Base-by-base conservation (phyloP, 1,284 basidiomycete species). In the Ceratobasidium papillatum region DNA sequence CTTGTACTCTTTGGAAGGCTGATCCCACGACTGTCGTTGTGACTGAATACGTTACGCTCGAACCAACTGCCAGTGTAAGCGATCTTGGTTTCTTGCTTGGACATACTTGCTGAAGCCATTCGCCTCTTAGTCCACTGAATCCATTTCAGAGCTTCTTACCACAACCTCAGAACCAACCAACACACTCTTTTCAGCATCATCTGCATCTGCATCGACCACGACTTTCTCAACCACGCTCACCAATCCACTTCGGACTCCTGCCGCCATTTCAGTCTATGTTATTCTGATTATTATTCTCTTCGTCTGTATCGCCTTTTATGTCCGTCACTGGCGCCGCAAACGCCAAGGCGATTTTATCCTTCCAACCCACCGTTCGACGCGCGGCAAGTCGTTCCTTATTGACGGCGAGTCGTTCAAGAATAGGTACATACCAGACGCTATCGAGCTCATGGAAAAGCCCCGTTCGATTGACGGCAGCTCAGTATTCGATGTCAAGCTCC, bases 291-390 rank as follows among this genome's bases (percentile, higher is more conserved):
- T 59, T 45, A 45, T 71, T 30, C 32, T 71, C 32, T 27, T 59
- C 36, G 30, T 71, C 11, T 25, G 36, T 45, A 25, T 45, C 8
- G 38, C 45, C n/a, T 49, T 71, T 14, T 45, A 41, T 14, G 27
- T 71, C 54, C 68, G 54, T n/a, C 34, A 59, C 17, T 71, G 68
- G 68, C 68, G 68, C 22, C 68, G 68, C 34, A 71, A 59, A 32
- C 68, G 41, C 17, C 52, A 71, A 34, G 63, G 68, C 25, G 68
- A 71, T 27, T 59, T 45, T 25, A 71, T 58, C 34, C 7, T 47
- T n/a, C 51, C 65, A 0, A 68, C 65, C 19, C 65, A 54, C 47
- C 64, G 64, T 41, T 49, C 34, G 27, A 68, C 34, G 11, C 32
- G 65, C 17, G 51, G 65, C n/a, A 68, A 68, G 51, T 59, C 68